phyloP scores from a whole-genome alignment of 441 rosid species.

The Melastoma candidum region DNA sequence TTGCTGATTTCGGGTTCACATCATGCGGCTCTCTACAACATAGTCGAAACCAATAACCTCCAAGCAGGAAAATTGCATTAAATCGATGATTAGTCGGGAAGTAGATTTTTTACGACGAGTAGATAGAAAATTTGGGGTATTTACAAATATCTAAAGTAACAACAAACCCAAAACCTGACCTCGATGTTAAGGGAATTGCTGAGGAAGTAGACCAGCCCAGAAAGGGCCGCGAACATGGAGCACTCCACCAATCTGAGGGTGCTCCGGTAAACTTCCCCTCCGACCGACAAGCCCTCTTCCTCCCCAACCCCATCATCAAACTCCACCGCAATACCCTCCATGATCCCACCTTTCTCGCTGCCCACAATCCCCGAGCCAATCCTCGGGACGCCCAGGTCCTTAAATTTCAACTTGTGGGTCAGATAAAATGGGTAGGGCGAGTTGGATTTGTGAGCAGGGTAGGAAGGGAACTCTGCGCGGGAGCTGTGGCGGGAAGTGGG shows the following conservation, averaged over 20 bases:
- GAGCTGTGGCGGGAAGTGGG: too few species aligned
- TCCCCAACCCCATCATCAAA: slow-evolving; percentile 13
- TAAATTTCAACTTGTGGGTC: slow-evolving; percentile 21
- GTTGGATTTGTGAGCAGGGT: neutral
- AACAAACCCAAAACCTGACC: slow-evolving; percentile 22
- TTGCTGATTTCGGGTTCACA: too few species aligned
- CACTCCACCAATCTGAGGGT: slow-evolving; percentile 86
- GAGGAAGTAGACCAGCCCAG: slow-evolving; percentile 75
- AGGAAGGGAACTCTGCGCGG: too few species aligned
- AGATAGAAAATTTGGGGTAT: too few species aligned
- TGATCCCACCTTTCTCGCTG: slow-evolving; percentile 16
- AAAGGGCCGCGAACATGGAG: slow-evolving; percentile 79
- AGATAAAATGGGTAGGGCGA: slow-evolving; percentile 9
- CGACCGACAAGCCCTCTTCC: slow-evolving; percentile 28
- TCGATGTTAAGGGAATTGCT: slow-evolving; percentile 89
- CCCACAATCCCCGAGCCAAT: slow-evolving; percentile 18
- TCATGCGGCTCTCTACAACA: too few species aligned
- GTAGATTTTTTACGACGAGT: too few species aligned
- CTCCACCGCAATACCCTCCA: slow-evolving; percentile 13
- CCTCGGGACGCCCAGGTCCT: slow-evolving; percentile 24
- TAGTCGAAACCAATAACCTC: too few species aligned
- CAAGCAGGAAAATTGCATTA: too few species aligned
- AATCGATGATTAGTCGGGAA: too few species aligned
- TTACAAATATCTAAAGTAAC: too few species aligned
- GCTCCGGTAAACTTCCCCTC: slow-evolving; percentile 46